These are phyloP conservation scores for Carex arenaria DNA, from an alignment of 202 grass and related monocot species.

Conservation along the genomic window DNA sequence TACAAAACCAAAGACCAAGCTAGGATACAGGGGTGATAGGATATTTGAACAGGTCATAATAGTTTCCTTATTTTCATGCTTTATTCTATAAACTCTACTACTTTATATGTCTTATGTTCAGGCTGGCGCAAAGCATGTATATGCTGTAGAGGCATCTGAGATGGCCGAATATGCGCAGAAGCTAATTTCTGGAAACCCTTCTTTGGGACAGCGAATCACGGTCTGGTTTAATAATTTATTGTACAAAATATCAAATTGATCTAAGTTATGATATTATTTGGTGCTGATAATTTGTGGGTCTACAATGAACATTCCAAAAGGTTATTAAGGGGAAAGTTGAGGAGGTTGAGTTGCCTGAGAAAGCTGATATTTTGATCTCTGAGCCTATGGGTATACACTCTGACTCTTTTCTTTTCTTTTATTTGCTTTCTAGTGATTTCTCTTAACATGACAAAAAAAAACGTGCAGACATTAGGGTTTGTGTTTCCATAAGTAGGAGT, in stretches of 20 bases:
- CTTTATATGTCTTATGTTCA: slow-evolving; percentile 32
- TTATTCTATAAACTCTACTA: background rate
- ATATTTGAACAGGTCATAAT: background rate
- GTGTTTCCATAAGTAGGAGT: background rate
- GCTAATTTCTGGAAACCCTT: slow-evolving; percentile 82
- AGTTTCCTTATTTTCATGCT: background rate
- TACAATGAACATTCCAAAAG: slow-evolving; percentile 32
- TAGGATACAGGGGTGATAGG: background rate
- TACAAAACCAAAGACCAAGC: background rate
- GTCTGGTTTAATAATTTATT: slow-evolving; percentile 46
- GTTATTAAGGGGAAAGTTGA: slow-evolving; percentile 96
- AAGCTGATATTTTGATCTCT: slow-evolving; percentile 96
- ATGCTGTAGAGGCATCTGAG: slow-evolving; percentile 97
- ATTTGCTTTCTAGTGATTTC: slow-evolving; percentile 1
- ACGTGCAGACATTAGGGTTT: background rate
- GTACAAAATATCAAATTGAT: background rate
- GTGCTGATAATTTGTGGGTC: slow-evolving; percentile 7
- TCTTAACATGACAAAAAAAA: background rate
- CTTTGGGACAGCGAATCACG: slow-evolving; percentile 83
- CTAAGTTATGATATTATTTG: background rate
- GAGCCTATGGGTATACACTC: slow-evolving; percentile 88
- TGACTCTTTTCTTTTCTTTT: background rate
- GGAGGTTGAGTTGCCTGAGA: slow-evolving; percentile 95
- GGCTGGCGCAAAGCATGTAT: slow-evolving; percentile 99
- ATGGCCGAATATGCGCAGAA: slow-evolving; percentile 92